Base-by-base conservation (phyloP, 2,329 filamentous ascomycete species). In the Neonectria magnoliae region DNA sequence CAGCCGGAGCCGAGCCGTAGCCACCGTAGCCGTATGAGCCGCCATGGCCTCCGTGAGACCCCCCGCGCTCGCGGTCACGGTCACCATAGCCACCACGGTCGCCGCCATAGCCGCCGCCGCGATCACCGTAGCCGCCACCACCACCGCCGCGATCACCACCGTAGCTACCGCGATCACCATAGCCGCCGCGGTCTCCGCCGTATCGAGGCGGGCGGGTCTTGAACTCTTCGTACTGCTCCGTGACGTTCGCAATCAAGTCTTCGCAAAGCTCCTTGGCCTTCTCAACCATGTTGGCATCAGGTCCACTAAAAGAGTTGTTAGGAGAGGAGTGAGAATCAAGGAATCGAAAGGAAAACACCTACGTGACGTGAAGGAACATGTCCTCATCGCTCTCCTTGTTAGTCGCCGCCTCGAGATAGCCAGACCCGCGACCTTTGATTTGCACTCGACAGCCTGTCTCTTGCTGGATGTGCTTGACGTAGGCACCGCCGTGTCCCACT, bases 291-390 rank as follows among this genome's bases (percentile, higher is more conserved):
- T 88, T 87, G 16, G 92, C 87, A 76, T 98, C 93, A 7, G 96
- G 96, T 5, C 94, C 95, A 67, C 93, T 97, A 7, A 67, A 60
- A n/a, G 11, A 13, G 22, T 38, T 59, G 72, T 84, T 67, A 85
- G 6, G 80, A 53, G 38, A 85, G 6, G 80, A 53, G 38, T 18
- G 9, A 3, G 4, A 8, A 13, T 14, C n/a, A 20, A 13, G n/a
- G 25, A 2, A 10, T 44, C 14, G 38, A 10, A 22, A 33, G 41
- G 29, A 5, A 36, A 25, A 38, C 29, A 86, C 92, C 78, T 86
- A 97, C 92, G 96, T 93, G 70, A 98, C 94, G 79, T 98, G 94
- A 50, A 99, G 86, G 76, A 94, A 98, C 94, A 99, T 98, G 2
- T 93, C 89, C 77, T 98, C 95, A 52, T 99, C 95, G 70, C 93